phyloP scores from a whole-genome alignment of 129 eudicot species.

The Lactuca saligna region DNA sequence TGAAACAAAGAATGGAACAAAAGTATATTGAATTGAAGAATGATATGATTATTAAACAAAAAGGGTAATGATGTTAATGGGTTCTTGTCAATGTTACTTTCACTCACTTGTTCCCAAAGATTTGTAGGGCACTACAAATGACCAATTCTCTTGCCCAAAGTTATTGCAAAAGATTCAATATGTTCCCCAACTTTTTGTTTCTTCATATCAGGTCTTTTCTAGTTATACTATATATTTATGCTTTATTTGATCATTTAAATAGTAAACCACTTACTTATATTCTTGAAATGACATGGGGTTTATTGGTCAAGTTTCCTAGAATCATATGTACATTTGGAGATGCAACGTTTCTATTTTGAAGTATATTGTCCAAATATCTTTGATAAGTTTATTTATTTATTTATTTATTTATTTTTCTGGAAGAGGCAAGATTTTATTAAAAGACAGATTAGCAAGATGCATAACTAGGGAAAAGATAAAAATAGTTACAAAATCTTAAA shows the following conservation, averaged over 20 bases:
- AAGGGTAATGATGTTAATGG: constrained; percentile 35
- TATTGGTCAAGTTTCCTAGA: constrained; percentile 15
- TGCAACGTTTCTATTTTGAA: constrained; percentile 10
- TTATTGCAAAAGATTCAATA: constrained; percentile 44
- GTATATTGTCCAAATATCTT: neutral
- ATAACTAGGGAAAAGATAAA: too few relatives aligned
- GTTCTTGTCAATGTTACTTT: constrained; percentile 41
- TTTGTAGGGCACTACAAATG: constrained; percentile 40
- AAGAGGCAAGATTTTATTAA: too few relatives aligned
- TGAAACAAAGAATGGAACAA: constrained; percentile 30
- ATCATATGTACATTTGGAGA: constrained; percentile 11
- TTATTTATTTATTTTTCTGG: too few relatives aligned
- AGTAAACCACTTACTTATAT: constrained; percentile 22
- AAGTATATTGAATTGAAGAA: constrained; percentile 27
- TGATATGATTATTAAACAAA: constrained; percentile 20
- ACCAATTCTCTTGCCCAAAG: constrained; percentile 42
- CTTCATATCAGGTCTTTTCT: constrained; percentile 17
- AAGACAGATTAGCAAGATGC: too few relatives aligned
- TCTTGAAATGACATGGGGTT: constrained; percentile 3
- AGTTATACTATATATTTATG: constrained; percentile 28
- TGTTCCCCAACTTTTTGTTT: constrained; percentile 40
- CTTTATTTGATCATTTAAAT: constrained; percentile 29
- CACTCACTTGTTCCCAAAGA: constrained; percentile 41
- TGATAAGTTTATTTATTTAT: too few relatives aligned
- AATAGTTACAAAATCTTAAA: too few relatives aligned